Conservation (phyloP, 306 rosid species). For the Fagus crenata region DNA sequence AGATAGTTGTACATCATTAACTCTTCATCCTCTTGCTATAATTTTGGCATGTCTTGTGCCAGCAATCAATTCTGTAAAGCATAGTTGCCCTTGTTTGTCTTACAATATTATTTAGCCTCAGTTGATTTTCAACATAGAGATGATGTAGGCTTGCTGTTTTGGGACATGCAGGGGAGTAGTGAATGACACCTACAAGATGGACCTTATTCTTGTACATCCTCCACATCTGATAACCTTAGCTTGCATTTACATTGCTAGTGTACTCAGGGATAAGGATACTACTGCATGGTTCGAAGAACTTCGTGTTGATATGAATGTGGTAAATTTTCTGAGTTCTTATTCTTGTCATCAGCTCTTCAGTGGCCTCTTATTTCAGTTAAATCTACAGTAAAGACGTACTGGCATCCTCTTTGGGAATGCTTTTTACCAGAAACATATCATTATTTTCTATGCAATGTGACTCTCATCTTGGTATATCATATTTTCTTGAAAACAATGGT, state of each 20-base stretch:
- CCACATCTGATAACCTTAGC: constrained; percentile 95
- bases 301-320: constrained; percentile 90
- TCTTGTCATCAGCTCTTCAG: not conserved
- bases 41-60: not conserved
- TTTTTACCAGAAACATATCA: not conserved
- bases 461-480: not conserved
- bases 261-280: constrained; percentile 71
- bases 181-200: constrained; percentile 97
- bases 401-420: not conserved
- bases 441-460: not conserved
- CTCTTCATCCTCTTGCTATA: not conserved
- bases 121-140: constrained; percentile 1
- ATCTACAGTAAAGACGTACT: not conserved
- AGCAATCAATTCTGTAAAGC: not conserved
- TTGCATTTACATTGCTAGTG: constrained; percentile 88
- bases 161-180: constrained; percentile 69
- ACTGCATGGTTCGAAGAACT: constrained; percentile 97
- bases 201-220: constrained; percentile 86
- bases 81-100: not conserved
- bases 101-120: not conserved
- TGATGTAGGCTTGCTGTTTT: constrained; percentile 17
- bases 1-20: not conserved
- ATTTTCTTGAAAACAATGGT: not conserved
- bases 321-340: constrained; percentile 41
- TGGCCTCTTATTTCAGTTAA: not conserved